phyloP scores from a whole-genome alignment of 2,329 filamentous ascomycete genomes.

The Penicillium glabrum region DNA sequence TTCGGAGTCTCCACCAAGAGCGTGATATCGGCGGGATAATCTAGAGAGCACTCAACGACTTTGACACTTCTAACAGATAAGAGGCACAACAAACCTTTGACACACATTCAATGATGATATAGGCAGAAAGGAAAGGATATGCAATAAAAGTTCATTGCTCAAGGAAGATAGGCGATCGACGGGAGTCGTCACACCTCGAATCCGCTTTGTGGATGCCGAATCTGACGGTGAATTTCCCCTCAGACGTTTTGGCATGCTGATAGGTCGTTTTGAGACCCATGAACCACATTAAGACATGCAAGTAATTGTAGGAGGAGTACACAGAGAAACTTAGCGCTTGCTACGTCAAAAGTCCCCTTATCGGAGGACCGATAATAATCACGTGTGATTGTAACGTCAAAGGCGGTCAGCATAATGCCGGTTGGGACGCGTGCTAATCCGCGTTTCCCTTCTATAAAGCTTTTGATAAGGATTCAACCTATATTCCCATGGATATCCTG shows the following conservation, averaged over 20 bases:
- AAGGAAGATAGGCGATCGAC: constrained; percentile 68
- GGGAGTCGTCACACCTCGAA: constrained; percentile 26
- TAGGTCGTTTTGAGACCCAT: neutral
- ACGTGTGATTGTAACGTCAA: neutral
- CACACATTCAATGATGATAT: constrained; percentile 66
- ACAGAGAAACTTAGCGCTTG: neutral
- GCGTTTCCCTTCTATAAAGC: constrained; percentile 2
- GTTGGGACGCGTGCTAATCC: constrained; percentile 11
- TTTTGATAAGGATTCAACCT: neutral
- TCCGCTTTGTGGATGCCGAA: constrained; percentile 46
- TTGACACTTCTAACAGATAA: neutral
- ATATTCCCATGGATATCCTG: constrained; percentile 29
- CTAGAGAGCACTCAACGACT: constrained; percentile 14
- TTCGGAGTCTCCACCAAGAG: constrained; percentile 75
- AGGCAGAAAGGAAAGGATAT: constrained; percentile 76
- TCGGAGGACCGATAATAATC: constrained; percentile 13
- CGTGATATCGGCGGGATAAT: constrained; percentile 69
- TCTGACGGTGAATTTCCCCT: constrained; percentile 16
- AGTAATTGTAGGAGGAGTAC: neutral
- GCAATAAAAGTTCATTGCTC: constrained; percentile 84
- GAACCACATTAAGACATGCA: neutral
- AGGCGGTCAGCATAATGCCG: constrained; percentile 10
- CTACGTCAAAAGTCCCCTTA: constrained; percentile 16
- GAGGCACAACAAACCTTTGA: constrained; percentile 52
- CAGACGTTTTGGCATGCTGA: constrained; percentile 37